Evolutionary conservation across 2,329 filamentous ascomycete species (phyloP).

Genomic region (Achaetomium macrosporum): DNA sequence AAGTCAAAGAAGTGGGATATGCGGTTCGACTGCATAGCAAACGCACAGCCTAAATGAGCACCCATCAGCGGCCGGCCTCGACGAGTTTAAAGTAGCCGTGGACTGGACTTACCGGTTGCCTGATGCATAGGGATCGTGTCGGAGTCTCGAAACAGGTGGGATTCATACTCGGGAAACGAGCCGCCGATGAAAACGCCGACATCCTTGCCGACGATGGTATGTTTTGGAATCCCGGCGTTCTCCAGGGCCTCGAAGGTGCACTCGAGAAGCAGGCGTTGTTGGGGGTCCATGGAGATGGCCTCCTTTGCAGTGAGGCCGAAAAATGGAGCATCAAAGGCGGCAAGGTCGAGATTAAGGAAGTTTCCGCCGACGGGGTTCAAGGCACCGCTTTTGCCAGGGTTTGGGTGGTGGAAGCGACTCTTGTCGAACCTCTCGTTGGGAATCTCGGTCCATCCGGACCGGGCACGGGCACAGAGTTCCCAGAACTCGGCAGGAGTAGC

Average conservation of each 20-base stretch:
- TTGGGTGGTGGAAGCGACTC: neutral
- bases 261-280: neutral
- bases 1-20: constrained; percentile 30
- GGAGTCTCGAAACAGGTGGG: neutral
- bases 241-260: neutral
- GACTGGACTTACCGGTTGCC: neutral
- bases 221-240: neutral
- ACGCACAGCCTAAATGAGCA: too few species aligned
- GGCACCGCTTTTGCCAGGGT: neutral
- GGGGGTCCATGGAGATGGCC: neutral
- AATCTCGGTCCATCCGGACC: neutral
- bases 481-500: neutral
- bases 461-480: neutral
- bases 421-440: neutral
- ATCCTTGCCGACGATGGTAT: neutral
- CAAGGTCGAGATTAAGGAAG: neutral
- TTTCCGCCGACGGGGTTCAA: neutral
- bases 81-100: neutral
- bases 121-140: neutral
- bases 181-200: neutral
- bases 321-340: neutral
- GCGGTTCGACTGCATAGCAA: constrained; percentile 26
- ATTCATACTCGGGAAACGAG: neutral
- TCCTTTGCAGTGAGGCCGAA: neutral
- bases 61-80: too few species aligned